Evolutionary conservation across 2,329 filamentous ascomycete genomes (phyloP), one percentile per base, ranked within the genome.

Genomic region (Colletotrichum sp.): DNA sequence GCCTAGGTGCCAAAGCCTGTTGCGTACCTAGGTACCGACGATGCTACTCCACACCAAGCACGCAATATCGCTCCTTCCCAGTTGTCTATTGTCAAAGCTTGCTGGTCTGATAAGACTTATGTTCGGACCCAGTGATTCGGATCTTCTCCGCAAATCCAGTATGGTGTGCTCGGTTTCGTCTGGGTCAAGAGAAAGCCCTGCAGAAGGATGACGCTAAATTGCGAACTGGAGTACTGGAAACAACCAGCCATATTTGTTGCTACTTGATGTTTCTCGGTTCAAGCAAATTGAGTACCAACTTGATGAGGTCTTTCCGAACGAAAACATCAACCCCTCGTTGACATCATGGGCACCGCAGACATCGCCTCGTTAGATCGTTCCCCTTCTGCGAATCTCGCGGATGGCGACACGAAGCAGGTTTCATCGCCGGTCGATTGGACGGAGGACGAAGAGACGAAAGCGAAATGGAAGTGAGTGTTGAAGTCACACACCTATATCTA

Each of bases 391-490:
- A 30, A 39, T 30, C 22, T 7, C 15, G 15, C 7, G 16, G 52
- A 60, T 12, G n/a, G 27, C 22, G 52, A 69, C 10, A 12, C 25
- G 22, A 69, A 69, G 25, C 7, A 25, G 48, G 9, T 8, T 18
- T 12, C n/a, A 15, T 34, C 32, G n/a, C 52, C 16, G n/a, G 32
- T 60, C 8, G 84, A 86, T 70, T 86, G 84, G 85, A 81, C 77
- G 6, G 66, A 61, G 0, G 82, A 85, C 48, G 84, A 86, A 75
- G 85, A 86, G 78, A 55, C 12, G 30, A 83, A 79, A 70, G 84
- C 84, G 15, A 86, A 86, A 79, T 80, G 82, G 70, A 86, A 86
- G 84, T 84, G 48, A 80, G 83, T 77, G 15, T 56, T 48, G 5
- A 48, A 48, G 18, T 48, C 18, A 9, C 36, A 56, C 25, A 22